phyloP scores from a whole-genome alignment of 2,329 filamentous ascomycete genomes.

The Cryphonectria radicalis region DNA sequence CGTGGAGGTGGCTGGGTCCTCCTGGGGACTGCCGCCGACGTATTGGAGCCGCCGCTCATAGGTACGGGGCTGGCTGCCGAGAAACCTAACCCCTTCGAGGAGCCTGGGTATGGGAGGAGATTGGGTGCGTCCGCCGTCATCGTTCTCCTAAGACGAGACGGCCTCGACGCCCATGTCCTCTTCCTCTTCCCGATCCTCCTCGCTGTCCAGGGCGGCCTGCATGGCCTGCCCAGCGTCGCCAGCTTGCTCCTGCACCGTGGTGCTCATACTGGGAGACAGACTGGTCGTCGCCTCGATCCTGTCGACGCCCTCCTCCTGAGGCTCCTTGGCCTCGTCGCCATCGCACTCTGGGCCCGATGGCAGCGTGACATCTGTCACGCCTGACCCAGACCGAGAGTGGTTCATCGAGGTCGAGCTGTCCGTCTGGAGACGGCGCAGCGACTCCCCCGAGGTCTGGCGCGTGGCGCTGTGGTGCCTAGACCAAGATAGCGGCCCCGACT shows the following conservation, averaged over 20 bases:
- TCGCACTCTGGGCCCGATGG: not conserved
- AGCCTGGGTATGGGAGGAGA: not conserved
- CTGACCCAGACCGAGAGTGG: not conserved
- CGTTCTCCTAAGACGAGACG: not conserved
- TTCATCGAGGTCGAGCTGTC: not conserved
- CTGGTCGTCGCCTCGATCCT: not conserved
- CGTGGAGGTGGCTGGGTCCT: not conserved
- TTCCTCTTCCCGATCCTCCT: not conserved
- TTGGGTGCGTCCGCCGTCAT: not conserved
- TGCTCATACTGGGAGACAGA: not conserved
- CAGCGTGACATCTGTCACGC: not conserved
- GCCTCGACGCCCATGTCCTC: not conserved
- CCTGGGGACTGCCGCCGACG: not conserved
- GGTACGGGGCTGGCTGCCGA: not conserved
- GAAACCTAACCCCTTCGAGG: not conserved
- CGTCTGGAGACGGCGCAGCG: not conserved
- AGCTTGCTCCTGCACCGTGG: not conserved
- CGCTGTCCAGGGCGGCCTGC: not conserved
- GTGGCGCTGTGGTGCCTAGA: not conserved
- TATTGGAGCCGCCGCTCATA: not conserved
- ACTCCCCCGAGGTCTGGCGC: not conserved
- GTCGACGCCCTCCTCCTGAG: not conserved
- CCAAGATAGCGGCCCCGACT: not conserved
- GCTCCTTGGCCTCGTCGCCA: not conserved
- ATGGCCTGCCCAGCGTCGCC: not conserved